Evolutionary conservation across 345 rosid genomes (phyloP), one percentile per base, ranked within the genome.

Genomic region (Murraya paniculata): DNA sequence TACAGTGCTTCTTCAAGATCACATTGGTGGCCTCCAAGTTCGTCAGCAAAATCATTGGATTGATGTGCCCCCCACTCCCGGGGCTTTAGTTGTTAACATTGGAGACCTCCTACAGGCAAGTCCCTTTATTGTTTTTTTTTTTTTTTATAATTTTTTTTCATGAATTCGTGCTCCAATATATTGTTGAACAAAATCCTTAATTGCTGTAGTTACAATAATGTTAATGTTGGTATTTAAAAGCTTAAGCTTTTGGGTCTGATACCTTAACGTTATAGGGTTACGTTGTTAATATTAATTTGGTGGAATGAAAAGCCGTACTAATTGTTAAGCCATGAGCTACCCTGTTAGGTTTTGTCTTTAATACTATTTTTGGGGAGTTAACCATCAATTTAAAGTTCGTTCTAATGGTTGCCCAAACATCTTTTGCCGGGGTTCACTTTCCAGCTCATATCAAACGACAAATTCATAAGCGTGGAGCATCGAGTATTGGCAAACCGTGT

Each of bases 1-100:
- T 28, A 84, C 91, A 0, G 84, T 91, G 25, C 91, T 91, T 57
- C 82, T 88, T 8, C 84, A 72, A 38, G 84, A 82, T 73, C 76
- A 71, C 18, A 55, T 74, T 4, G 82, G 85, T 5, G 82, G 85
- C n/a, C 75, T 82, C 61, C 85, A 82, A 33, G 79, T 78, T 14
- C 74, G 45, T 38, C 65, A 74, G 56, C 73, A 78, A 31, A 69
- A 78, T 39, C 82, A 71, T 2, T 82, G 85, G 85, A 27, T 78
- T 9, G 74, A 82, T 75, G 79, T 82, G 45, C 39, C 79, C 45
- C 71, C 76, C 0, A 9, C 31, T 14, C 77, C 77, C 4, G 85
- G 74, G 21, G 77, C 82, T 68, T 71, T 78, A 18, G 77, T 81
- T 36, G 55, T 81, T 6, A 78, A 77, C 66, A 9, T 78, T 9